Conservation (phyloP, 202 grass and related monocot genomes). For the Zizania palustris region DNA sequence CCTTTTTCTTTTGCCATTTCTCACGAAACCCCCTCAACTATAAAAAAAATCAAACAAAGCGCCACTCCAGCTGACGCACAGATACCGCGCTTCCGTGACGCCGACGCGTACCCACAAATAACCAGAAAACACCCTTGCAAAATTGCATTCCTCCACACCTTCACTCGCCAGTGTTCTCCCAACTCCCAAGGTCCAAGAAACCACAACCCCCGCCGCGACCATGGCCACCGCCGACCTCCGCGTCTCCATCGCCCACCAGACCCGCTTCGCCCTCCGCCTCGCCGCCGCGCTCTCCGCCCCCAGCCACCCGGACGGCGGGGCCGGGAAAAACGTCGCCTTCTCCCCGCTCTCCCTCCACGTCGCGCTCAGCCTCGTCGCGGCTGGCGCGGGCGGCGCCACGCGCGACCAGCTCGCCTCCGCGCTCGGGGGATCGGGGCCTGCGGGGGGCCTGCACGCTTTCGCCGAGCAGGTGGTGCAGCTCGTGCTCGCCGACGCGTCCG, state of each 20-base stretch:
- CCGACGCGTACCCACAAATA: too few species aligned
- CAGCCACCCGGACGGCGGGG: background rate
- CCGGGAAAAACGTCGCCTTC: conserved; percentile 57
- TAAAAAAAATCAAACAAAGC: background rate
- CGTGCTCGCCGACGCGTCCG: conserved; percentile 65
- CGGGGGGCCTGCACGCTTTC: conserved; percentile 51
- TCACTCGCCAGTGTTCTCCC: too few species aligned
- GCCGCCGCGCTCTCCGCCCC: conserved; percentile 44
- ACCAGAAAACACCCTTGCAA: too few species aligned
- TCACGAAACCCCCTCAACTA: background rate
- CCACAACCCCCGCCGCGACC: conserved; percentile 1
- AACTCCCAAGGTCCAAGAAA: background rate
- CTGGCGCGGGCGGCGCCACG: conserved; percentile 63
- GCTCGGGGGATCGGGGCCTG: conserved; percentile 12
- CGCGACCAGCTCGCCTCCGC: conserved; percentile 55
- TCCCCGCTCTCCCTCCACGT: conserved; percentile 84
- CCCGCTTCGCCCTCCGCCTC: conserved; percentile 60
- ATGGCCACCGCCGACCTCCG: conserved; percentile 55
- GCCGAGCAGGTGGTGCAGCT: conserved; percentile 67
- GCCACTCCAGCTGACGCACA: too few species aligned
- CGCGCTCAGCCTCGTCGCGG: conserved; percentile 71
- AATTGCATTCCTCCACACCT: too few species aligned
- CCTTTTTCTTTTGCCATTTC: background rate
- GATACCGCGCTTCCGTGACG: too few species aligned
- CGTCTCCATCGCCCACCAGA: conserved; percentile 64